A percentile compares a stretch with the other conserved stretches of the same genome.
phyloP scores from a whole-genome alignment of 2,329 filamentous ascomycete genomes.

The Daldinia sp. region DNA sequence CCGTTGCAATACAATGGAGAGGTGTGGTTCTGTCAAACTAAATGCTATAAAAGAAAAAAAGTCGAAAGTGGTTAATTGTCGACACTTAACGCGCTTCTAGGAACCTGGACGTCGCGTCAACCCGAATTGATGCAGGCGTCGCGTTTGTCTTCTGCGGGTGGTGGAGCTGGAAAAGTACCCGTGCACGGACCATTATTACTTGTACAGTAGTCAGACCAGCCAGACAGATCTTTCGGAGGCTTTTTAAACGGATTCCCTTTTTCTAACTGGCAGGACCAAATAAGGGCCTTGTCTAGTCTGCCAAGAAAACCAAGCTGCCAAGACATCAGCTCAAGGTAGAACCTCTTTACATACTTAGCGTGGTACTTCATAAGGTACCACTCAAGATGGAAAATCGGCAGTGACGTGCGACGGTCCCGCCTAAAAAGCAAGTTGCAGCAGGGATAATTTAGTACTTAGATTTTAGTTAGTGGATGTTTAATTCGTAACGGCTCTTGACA shows the following conservation, averaged over 20 bases:
- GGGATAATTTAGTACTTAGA: conserved; percentile 22
- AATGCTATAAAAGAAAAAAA: neutral
- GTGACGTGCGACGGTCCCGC: conserved; percentile 42
- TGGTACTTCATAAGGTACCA: conserved; percentile 14
- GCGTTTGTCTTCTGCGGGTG: conserved; percentile 2
- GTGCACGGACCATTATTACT: conserved; percentile 23
- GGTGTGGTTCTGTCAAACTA: neutral
- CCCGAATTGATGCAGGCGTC: conserved; percentile 18
- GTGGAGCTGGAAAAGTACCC: conserved; percentile 12
- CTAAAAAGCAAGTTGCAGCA: conserved; percentile 33
- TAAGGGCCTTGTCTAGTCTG: neutral
- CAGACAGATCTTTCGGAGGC: conserved; percentile 19
- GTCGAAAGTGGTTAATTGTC: neutral
- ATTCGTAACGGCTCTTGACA: conserved; percentile 21
- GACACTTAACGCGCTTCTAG: conserved; percentile 36
- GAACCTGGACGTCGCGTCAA: conserved; percentile 32
- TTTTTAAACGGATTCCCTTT: conserved; percentile 11
- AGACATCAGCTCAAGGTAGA: conserved; percentile 4
- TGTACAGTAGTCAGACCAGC: neutral
- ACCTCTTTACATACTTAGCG: conserved; percentile 18
- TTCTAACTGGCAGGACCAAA: conserved; percentile 14
- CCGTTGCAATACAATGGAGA: neutral
- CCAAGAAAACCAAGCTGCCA: conserved; percentile 1
- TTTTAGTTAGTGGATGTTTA: conserved; percentile 35
- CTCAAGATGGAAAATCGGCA: conserved; percentile 41